Evolutionary conservation across 2,329 filamentous ascomycete species (phyloP), one percentile per base, ranked within the genome.

Genomic region (Onygenales sp.): DNA sequence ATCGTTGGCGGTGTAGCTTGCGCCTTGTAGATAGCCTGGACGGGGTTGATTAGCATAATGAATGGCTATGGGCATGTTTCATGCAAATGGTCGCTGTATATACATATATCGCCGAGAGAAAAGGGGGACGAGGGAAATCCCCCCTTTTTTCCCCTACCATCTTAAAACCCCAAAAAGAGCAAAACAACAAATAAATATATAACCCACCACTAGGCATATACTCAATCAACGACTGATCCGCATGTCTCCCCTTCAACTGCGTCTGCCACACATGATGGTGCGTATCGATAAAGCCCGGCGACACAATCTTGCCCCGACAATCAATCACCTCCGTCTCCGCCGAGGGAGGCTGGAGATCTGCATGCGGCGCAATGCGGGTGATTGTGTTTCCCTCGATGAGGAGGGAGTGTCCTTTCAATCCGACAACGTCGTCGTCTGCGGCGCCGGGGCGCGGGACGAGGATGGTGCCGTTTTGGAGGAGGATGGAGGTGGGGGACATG

Each of bases 231-330:
- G 65, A 59, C 6, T 76, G 54, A 52, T 73, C 60, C 0, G 63
- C 64, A 63, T 71, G 69, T 33, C 65, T 58, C 5, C 69, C 68
- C 53, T 70, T 72, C 44, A 70, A 56, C 43, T 68, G 63, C 1
- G 68, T 70, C 56, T 75, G 70, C 72, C 72, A 76, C 8, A 72
- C 58, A 58, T 77, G 74, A 45, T 70, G 56, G 43, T 67, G 62
- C n/a, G 63, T 67, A 46, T 65, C 59, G 17, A 67, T 59, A 58
- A 65, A 67, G 9, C 65, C 65, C 1, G 65, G 65, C 44, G 59
- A 63, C 37, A 63, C 52, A 27, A 61, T 57, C 52, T 62, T 67
- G 10, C 60, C 59, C 39, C 58, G 63, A 34, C 69, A 74, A 53
- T 76, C 68, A 39, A 76, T 63, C 5, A 73, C 58, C 46, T 66